Base-by-base conservation (phyloP, 345 rosid species). In the Cardamine occulta region DNA sequence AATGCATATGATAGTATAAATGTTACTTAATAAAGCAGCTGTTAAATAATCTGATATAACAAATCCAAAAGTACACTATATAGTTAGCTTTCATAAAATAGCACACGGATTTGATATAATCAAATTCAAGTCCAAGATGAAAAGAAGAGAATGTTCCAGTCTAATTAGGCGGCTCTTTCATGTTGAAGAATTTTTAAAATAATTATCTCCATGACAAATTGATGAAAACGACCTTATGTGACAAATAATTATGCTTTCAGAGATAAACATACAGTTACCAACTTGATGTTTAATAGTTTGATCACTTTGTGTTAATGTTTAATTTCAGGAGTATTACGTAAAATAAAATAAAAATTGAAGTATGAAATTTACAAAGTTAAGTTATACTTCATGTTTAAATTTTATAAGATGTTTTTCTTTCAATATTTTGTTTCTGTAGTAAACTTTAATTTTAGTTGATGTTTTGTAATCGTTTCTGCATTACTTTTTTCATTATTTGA, bases 151-250 rank as follows among this genome's bases (percentile, higher is more conserved):
- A 52, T 28, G 53, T 21, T 6, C 7, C 29, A 40, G 72, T 75
- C 63, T 59, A 75, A 14, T 53, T 59, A 39, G 79, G 68, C 79
- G 79, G 79, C 79, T 67, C 3, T 7, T 60, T 75, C 19, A 26
- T 68, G 14, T 37, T 13, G 61, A 24, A 29, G 32, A 10, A 23
- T 6, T 26, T 45, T 3, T 4, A 0, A 5, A 29, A 55, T 55
- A 44, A 23, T 45, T 55, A 7, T 34, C 49, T 45, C 65, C 29
- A 34, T 57, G 34, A 67, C 54, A 28, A 26, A 19, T 75, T 49
- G 21, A 14, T 49, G 73, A 53, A 45, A 65, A 66, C 14, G 67
- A 58, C 53, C 59, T 58, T 34, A 45, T 24, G 26, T 24, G n/a
- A n/a, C n/a, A n/a, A n/a, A n/a, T n/a, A n/a, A n/a, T n/a, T n/a